Conservation (phyloP, 2,329 filamentous ascomycete species). For the Trichocomaceae sp. region DNA sequence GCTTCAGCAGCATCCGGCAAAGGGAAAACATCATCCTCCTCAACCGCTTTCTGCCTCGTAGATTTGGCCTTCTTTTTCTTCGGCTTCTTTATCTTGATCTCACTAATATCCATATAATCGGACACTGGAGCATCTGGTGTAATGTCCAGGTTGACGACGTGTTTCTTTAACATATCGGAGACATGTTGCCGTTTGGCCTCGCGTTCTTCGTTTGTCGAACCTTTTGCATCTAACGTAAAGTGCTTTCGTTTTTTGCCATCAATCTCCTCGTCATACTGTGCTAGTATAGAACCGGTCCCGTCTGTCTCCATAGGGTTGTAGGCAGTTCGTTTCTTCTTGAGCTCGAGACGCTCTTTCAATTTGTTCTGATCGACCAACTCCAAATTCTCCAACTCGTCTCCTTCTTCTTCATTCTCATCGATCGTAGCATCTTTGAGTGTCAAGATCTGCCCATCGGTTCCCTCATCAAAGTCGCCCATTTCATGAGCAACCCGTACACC, state of each 20-base stretch:
- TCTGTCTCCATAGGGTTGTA: constrained; percentile 73
- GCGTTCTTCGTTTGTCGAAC: constrained; percentile 59
- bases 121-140: constrained; percentile 61
- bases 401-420: constrained; percentile 73
- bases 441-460: constrained; percentile 74
- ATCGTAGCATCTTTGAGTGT: constrained; percentile 93
- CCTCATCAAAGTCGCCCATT: constrained; percentile 69
- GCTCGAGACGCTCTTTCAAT: constrained; percentile 61
- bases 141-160: constrained; percentile 72
- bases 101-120: constrained; percentile 80
- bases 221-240: constrained; percentile 78
- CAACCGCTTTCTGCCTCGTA: constrained; percentile 61
- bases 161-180: constrained; percentile 51
- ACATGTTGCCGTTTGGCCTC: constrained; percentile 50
- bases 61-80: constrained; percentile 79
- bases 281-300: constrained; percentile 62
- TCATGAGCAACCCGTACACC: constrained; percentile 92
- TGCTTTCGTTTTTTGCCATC: constrained; percentile 79
- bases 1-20: constrained; percentile 26
- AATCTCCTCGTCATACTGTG: constrained; percentile 95
- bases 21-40: constrained; percentile 53
- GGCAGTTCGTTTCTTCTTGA: constrained; percentile 82
- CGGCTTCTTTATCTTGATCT: constrained; percentile 88
- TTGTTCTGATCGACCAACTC: constrained; percentile 38
- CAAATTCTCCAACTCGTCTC: constrained; percentile 65